Base-by-base conservation (phyloP, 2,329 filamentous ascomycete genomes). In the Ceratocystis harringtonii region DNA sequence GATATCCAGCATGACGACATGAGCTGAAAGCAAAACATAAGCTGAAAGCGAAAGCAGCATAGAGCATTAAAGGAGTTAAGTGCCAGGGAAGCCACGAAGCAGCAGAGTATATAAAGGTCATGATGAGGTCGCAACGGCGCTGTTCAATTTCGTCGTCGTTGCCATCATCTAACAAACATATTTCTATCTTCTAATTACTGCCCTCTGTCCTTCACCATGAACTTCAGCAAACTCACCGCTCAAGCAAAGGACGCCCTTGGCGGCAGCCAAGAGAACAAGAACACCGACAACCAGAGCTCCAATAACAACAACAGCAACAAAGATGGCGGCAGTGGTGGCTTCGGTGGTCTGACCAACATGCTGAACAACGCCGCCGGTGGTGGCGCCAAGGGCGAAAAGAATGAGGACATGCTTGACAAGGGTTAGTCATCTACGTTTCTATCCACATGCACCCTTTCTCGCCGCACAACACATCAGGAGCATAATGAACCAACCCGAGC, bases 321-420 rank as follows among this genome's bases (percentile, higher is more conserved):
- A 65, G 65, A 62, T 70, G 76, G 79, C 69, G 70, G 76, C 69
- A 73, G 75, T 70, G 76, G 75, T 68, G 72, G 74, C 69, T 73
- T 74, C 45, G 78, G 81, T 68, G 84, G 85, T 68, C 73, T 91
- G 69, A 80, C 84, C 73, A 81, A 86, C 76, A 90, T 89, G 78
- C 63, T 92, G 67, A 89, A 92, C 78, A 73, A 76, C 66, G 79
- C 85, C 69, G 87, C 86, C 22, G 89, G 89, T 44, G 89, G 89
- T 64, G 89, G 89, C 45, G 76, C 76, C 43, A 78, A 88, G 75
- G 84, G 86, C 72, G 89, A 92, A 81, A 86, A 90, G 82, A 88
- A 91, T 70, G 89, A 94, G 75, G 88, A 92, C 72, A 76, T 74
- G n/a, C 82, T 94, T 63, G 89, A 94, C 77, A 94, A 94, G 78